Evolutionary conservation across 1,139 yeast genomes (phyloP), one percentile per base, ranked within the genome.

Genomic region (Debaryomyces subglobosus): DNA sequence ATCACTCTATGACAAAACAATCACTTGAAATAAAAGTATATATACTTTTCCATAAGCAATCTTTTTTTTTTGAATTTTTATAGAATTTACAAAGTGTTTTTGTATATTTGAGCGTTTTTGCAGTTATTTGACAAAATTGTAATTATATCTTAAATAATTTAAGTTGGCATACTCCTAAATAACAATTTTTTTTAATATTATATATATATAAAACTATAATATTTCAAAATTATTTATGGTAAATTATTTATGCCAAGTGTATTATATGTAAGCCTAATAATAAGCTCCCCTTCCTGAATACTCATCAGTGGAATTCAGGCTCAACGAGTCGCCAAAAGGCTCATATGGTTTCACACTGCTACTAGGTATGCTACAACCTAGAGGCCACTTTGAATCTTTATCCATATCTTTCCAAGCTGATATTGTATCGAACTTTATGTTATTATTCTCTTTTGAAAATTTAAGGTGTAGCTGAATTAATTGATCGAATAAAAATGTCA

Each of bases 311-410:
- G 27, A 20, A 7, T 13, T 25, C 42, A 9, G 16, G 16, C 15
- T 20, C 12, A 12, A 39, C 20, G 32, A 29, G 5, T 21, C 15
- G 2, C 15, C 41, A 25, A 41, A 37, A 15, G 61, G 59, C 1
- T 50, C 42, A 33, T 46, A 59, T 5, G 59, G 51, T 27, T 47
- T 46, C 4, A 60, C 51, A 7, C 48, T 52, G 24, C 56, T 54
- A 4, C 68, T 61, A 1, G 81, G 81, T 6, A 76, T 71, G 43
- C 65, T 64, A 6, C 67, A 60, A 0, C 80, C 80, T 43, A 72
- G 53, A 0, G 81, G 81, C 81, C 81, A 77, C 53, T 72, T 74
- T 6, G 74, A 64, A 49, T 75, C 80, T 32, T 63, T 61, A 24
- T 62, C 62, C 2, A 72, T 65, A 41, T 70, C 77, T 43, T 62